phyloP scores from a whole-genome alignment of 306 rosid genomes.

The Vigna radiata region DNA sequence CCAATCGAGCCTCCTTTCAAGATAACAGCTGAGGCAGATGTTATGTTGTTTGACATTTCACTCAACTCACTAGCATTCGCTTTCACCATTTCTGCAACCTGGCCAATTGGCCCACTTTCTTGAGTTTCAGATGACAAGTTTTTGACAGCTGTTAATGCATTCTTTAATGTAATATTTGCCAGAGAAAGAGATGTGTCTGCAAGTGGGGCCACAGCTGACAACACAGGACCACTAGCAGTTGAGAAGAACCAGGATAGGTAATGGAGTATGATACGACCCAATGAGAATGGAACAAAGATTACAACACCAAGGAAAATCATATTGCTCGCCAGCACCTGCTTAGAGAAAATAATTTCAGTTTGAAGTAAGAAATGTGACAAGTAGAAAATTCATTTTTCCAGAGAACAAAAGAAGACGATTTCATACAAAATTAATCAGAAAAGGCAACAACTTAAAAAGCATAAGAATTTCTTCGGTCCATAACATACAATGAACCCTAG shows the following conservation, averaged over 20 bases:
- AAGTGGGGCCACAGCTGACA: constrained; percentile 71
- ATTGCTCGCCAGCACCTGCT: constrained; percentile 98
- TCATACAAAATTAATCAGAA: constrained; percentile 20
- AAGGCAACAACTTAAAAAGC: constrained; percentile 22
- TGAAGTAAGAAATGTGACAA: constrained; percentile 16
- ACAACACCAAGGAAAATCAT: constrained; percentile 99
- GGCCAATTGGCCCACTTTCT: constrained; percentile 70
- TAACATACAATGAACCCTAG: constrained; percentile 1
- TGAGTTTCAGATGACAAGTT: constrained; percentile 77
- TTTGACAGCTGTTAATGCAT: constrained; percentile 77
- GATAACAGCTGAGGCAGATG: constrained; percentile 68
- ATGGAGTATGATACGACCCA: constrained; percentile 88
- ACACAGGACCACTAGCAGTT: constrained; percentile 70
- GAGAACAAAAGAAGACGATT: not conserved
- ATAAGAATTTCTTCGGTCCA: constrained; percentile 3
- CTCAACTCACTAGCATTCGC: constrained; percentile 68
- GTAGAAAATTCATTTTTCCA: constrained; percentile 2
- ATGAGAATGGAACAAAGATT: constrained; percentile 88
- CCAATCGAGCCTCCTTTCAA: constrained; percentile 74
- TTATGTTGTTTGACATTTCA: constrained; percentile 71
- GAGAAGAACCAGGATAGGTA: constrained; percentile 81
- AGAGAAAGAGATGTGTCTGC: constrained; percentile 85
- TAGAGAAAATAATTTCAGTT: constrained; percentile 32
- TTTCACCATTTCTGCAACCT: constrained; percentile 83
- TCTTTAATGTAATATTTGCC: constrained; percentile 87